phyloP scores from a whole-genome alignment of 2,329 filamentous ascomycete genomes.

The Arthrobotrys pseudoclavata region DNA sequence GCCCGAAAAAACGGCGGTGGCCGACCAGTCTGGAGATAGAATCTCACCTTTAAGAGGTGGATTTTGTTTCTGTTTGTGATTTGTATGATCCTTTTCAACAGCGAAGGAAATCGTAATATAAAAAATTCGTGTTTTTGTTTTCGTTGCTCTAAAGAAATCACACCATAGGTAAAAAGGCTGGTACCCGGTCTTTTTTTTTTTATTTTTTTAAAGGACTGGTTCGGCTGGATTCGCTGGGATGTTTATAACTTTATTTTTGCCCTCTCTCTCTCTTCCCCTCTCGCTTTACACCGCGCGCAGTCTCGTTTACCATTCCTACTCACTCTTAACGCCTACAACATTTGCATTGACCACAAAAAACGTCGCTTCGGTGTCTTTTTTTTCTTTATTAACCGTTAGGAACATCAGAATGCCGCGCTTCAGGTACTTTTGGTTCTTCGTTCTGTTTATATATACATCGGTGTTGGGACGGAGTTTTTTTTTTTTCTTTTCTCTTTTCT shows the following conservation, averaged over 20 bases:
- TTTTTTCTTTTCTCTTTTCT: conserved; percentile 1
- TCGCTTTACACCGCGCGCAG: conserved; percentile 4
- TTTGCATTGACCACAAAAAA: conserved; percentile 24
- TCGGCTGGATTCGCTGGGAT: conserved; percentile 12
- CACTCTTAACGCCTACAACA: conserved; percentile 24
- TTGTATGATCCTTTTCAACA: conserved; percentile 13
- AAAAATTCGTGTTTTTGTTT: background rate
- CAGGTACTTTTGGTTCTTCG: conserved; percentile 39
- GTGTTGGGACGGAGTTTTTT: conserved; percentile 59
- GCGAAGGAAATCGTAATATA: conserved; percentile 10
- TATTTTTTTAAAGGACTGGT: conserved; percentile 1
- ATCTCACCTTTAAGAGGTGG: conserved; percentile 21
- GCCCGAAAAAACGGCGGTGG: conserved; percentile 24
- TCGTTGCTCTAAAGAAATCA: background rate
- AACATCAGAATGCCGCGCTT: conserved; percentile 37
- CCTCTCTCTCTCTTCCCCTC: background rate
- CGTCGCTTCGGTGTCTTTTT: conserved; percentile 10
- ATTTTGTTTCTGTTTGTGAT: background rate
- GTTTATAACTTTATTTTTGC: conserved; percentile 14
- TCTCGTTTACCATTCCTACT: conserved; percentile 11
- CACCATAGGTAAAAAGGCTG: conserved; percentile 23
- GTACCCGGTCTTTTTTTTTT: conserved; percentile 18
- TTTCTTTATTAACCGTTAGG: conserved; percentile 17
- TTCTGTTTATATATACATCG: conserved; percentile 45
- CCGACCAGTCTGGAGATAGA: conserved; percentile 44